Evolutionary conservation across 1,284 basidiomycete genomes (phyloP).

Genomic region (Ceratobasidium sp.): DNA sequence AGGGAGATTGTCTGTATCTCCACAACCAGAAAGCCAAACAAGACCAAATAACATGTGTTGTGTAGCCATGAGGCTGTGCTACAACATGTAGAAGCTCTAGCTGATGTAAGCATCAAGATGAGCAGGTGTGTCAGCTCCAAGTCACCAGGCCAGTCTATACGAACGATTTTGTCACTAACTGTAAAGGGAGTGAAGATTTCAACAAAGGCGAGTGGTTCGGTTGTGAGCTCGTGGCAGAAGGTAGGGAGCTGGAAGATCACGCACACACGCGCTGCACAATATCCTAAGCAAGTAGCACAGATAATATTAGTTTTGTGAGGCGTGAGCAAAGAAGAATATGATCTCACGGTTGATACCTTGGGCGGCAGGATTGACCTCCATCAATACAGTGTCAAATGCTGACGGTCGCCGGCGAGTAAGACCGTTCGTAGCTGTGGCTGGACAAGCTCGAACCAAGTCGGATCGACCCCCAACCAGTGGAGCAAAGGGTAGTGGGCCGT

Average conservation of each 20-base stretch:
- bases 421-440: not conserved
- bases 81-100: too few species aligned
- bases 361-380: not conserved
- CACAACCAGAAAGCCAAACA: too few species aligned
- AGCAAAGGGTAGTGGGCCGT: conserved; percentile 1
- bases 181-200: not conserved
- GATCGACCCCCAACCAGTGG: not conserved
- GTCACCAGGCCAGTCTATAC: too few species aligned
- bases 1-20: too few species aligned
- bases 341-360: not conserved
- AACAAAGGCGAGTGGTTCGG: not conserved
- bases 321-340: too few species aligned
- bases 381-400: not conserved
- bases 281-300: not conserved
- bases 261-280: not conserved
- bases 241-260: not conserved
- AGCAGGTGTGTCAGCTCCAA: too few species aligned
- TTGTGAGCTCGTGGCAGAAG: not conserved
- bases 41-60: too few species aligned
- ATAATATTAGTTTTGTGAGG: too few species aligned
- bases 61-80: too few species aligned
- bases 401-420: not conserved
- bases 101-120: too few species aligned
- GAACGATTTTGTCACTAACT: too few species aligned
- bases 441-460: not conserved